These are phyloP conservation scores for Beauveria sp. DNA, from an alignment of 2,329 filamentous ascomycete species.

Conservation along the genomic window DNA sequence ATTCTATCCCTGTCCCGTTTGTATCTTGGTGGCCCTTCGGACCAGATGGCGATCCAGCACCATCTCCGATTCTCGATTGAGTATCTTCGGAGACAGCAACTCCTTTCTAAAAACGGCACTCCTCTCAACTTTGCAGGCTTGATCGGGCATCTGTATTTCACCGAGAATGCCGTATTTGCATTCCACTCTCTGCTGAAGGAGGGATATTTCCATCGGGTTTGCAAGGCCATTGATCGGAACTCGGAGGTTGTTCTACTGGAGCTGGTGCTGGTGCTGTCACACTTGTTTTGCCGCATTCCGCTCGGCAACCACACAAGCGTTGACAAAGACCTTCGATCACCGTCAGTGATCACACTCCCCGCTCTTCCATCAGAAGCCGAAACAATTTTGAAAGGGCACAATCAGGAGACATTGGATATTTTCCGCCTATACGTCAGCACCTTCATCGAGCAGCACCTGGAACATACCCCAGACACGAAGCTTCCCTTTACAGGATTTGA, in stretches of 20 bases:
- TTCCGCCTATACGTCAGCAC: constrained; percentile 64
- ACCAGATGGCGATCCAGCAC: constrained; percentile 63
- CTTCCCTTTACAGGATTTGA: constrained; percentile 47
- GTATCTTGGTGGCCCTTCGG: constrained; percentile 61
- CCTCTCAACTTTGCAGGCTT: constrained; percentile 67
- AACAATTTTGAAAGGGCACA: constrained; percentile 51
- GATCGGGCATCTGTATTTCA: constrained; percentile 68
- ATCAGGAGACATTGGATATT: constrained; percentile 55
- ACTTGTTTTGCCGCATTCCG: constrained; percentile 59
- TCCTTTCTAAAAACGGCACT: constrained; percentile 52
- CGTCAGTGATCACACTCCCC: constrained; percentile 60
- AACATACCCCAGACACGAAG: constrained; percentile 37
- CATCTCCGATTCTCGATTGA: constrained; percentile 76
- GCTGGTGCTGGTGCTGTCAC: constrained; percentile 60
- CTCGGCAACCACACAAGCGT: constrained; percentile 38
- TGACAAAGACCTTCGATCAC: constrained; percentile 45
- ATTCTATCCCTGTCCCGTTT: constrained; percentile 62
- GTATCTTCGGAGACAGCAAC: constrained; percentile 61
- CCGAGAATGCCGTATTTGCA: constrained; percentile 66
- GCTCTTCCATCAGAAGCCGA: constrained; percentile 50
- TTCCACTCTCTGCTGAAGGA: constrained; percentile 67
- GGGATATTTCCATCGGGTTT: constrained; percentile 60
- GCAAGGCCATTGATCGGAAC: constrained; percentile 45
- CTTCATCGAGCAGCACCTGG: constrained; percentile 58
- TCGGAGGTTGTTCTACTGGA: constrained; percentile 44